Conservation (phyloP, 306 rosid species). For the Vigna angularis region DNA sequence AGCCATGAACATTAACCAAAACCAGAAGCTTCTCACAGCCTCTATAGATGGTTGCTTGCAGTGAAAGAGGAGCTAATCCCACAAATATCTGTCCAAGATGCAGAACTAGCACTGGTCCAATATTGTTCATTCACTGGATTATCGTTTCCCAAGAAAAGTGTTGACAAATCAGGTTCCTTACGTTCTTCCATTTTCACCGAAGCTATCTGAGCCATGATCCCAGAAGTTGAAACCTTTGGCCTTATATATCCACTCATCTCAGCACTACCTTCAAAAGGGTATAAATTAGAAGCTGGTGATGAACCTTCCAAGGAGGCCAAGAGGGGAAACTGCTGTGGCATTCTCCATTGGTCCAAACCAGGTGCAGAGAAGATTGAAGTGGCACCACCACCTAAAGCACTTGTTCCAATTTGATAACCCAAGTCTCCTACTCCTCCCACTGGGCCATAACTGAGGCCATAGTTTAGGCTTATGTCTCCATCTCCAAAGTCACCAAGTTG, state of each 20-base stretch:
- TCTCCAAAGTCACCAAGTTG: conserved; percentile 43
- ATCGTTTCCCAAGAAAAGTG: conserved; percentile 59
- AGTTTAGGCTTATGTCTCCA: conserved; percentile 56
- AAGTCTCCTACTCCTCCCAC: conserved; percentile 60
- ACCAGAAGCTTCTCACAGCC: not conserved
- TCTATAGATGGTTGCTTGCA: conserved; percentile 56
- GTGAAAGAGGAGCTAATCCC: conserved; percentile 67
- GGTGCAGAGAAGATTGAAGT: conserved; percentile 47
- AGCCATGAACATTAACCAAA: not conserved
- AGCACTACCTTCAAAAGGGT: conserved; percentile 52
- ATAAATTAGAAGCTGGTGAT: conserved; percentile 38
- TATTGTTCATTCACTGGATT: conserved; percentile 54
- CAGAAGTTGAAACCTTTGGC: conserved; percentile 55
- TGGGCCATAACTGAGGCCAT: conserved; percentile 48
- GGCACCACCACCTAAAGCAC: conserved; percentile 46
- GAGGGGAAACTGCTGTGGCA: conserved; percentile 70
- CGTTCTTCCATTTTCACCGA: conserved; percentile 74
- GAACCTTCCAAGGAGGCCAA: conserved; percentile 61
- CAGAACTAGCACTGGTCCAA: conserved; percentile 52
- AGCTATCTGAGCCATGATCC: conserved; percentile 45
- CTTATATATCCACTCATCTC: conserved; percentile 33
- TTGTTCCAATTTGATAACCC: conserved; percentile 60
- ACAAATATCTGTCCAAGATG: conserved; percentile 70
- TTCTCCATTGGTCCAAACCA: conserved; percentile 62
- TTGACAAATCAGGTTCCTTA: conserved; percentile 57